phyloP scores from a whole-genome alignment of 345 rosid genomes.

The Carallia brachiata region DNA sequence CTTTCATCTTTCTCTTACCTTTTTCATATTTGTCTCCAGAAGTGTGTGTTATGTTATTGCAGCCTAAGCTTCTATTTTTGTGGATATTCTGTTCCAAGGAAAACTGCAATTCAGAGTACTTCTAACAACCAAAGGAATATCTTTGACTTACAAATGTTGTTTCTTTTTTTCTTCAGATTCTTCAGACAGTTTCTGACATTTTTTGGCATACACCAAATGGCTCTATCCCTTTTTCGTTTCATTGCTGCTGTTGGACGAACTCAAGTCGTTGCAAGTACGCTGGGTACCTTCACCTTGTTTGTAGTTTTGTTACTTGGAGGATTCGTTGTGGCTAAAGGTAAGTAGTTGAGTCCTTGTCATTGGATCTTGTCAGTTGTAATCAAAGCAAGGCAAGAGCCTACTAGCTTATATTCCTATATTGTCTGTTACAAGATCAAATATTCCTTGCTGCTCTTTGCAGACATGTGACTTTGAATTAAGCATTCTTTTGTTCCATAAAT shows the following conservation, averaged over 20 bases:
- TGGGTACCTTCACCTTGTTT: slow-evolving; percentile 66
- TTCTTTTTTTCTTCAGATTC: slow-evolving; percentile 43
- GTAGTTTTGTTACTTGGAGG: slow-evolving; percentile 83
- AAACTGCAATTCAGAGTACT: neutral
- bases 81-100: no score
- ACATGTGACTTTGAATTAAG: slow-evolving; percentile 11
- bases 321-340: slow-evolving; percentile 72
- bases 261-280: slow-evolving; percentile 59
- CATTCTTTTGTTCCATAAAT: slow-evolving; percentile 7
- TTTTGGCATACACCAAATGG: slow-evolving; percentile 78
- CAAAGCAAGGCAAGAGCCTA: neutral
- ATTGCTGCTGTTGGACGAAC: slow-evolving; percentile 86
- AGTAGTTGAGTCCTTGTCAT: slow-evolving; percentile 10
- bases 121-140: no score
- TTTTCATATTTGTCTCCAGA: neutral
- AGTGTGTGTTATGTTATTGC: no score
- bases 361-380: neutral
- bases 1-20: neutral
- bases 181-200: slow-evolving; percentile 70
- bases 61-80: no score
- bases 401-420: neutral
- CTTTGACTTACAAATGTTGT: neutral
- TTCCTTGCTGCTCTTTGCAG: neutral
- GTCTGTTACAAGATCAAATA: neutral
- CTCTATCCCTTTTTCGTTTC: slow-evolving; percentile 78